These are phyloP conservation scores for Zea luxurians DNA, from an alignment of 176 grass and related monocot genomes.

Conservation along the genomic window DNA sequence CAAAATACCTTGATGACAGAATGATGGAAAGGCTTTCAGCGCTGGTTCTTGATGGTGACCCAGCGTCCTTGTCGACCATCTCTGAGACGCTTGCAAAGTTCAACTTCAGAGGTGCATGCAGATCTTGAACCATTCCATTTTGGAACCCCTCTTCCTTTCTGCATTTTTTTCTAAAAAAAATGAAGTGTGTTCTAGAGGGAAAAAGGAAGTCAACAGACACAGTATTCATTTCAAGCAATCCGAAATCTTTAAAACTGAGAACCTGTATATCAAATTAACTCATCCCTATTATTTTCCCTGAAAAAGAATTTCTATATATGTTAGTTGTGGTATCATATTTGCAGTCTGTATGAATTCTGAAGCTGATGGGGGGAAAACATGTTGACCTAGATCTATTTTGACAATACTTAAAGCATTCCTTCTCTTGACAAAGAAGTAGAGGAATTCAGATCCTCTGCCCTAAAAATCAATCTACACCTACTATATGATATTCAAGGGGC, in stretches of 20 bases:
- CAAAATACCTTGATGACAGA: background rate
- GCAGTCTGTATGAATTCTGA: background rate
- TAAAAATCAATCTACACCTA: slow-evolving; percentile 5
- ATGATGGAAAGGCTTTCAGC: slow-evolving; percentile 18
- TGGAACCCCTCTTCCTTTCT: background rate
- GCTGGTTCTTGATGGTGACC: slow-evolving; percentile 36
- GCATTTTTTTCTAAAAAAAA: background rate
- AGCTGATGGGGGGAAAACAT: background rate
- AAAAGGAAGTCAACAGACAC: background rate
- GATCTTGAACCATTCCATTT: slow-evolving; percentile 26
- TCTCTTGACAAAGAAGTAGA: background rate
- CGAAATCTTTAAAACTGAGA: background rate
- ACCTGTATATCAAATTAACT: background rate
- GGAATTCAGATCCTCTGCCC: background rate
- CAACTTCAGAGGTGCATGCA: slow-evolving; percentile 26
- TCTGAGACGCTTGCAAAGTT: background rate
- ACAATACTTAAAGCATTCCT: background rate
- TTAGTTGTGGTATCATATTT: background rate
- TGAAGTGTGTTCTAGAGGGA: slow-evolving; percentile 15
- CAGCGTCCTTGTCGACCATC: background rate
- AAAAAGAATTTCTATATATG: background rate
- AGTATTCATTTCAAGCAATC: background rate
- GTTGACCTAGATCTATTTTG: background rate
- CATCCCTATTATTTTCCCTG: background rate
- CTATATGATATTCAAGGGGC: background rate